These are phyloP conservation scores for Ascocoryne sarcoides DNA, from an alignment of 2,329 filamentous ascomycete genomes.

Conservation along the genomic window DNA sequence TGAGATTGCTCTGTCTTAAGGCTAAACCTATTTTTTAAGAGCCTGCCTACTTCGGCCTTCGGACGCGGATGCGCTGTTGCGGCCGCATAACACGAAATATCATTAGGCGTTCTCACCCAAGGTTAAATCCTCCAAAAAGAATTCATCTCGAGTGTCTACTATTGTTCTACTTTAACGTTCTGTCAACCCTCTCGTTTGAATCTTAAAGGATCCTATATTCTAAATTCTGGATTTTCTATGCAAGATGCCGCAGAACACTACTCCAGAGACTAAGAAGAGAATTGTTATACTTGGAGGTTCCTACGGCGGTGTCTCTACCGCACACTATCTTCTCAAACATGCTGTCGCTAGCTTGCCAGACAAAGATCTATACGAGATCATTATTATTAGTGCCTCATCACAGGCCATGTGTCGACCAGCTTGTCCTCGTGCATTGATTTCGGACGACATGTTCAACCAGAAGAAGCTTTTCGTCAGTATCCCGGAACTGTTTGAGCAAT, in stretches of 20 bases:
- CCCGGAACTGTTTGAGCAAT: slow-evolving; percentile 31
- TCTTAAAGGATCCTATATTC: too few relatives aligned
- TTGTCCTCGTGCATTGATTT: slow-evolving; percentile 38
- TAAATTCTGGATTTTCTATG: too few relatives aligned
- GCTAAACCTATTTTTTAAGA: too few relatives aligned
- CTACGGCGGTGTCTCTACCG: slow-evolving; percentile 41
- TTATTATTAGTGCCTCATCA: slow-evolving; percentile 35
- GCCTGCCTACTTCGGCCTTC: too few relatives aligned
- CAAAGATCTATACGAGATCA: slow-evolving; percentile 32
- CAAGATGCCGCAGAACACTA: neutral
- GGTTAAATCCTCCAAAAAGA: too few relatives aligned
- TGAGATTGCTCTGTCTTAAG: too few relatives aligned
- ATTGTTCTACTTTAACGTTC: too few relatives aligned
- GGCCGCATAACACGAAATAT: too few relatives aligned
- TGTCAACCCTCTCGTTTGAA: too few relatives aligned
- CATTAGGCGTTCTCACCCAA: too few relatives aligned
- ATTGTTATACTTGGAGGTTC: slow-evolving; percentile 46
- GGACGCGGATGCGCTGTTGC: too few relatives aligned
- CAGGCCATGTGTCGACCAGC: slow-evolving; percentile 36
- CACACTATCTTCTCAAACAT: slow-evolving; percentile 47
- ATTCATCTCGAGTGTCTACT: too few relatives aligned
- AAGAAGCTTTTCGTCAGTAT: slow-evolving; percentile 38
- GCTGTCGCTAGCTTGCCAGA: slow-evolving; percentile 33
- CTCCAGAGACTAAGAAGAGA: slow-evolving; percentile 11
- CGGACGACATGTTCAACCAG: slow-evolving; percentile 35